phyloP scores from a whole-genome alignment of 2,329 filamentous ascomycete genomes.

The Cladobotryum protrusum region DNA sequence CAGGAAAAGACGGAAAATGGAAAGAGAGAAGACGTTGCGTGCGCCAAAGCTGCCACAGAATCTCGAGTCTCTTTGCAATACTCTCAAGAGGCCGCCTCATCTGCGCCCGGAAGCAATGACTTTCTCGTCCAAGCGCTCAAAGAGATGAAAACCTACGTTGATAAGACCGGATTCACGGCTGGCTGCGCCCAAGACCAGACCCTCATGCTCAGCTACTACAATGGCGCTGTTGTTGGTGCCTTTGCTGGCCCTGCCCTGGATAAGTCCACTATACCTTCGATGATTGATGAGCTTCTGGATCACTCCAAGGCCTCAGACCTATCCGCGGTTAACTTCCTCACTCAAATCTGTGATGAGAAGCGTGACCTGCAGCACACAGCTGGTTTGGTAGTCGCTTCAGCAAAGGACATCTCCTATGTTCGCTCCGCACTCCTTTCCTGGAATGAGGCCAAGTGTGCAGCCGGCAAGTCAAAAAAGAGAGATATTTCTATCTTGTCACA shows the following conservation, averaged over 20 bases:
- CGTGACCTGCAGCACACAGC: constrained; percentile 4
- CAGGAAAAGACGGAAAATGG: neutral
- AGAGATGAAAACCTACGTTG: neutral
- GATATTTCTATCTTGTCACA: neutral
- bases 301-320: neutral
- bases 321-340: neutral
- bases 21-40: neutral
- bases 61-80: neutral
- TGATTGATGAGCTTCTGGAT: neutral
- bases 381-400: neutral
- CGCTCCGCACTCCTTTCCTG: constrained; percentile 7
- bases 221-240: neutral
- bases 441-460: neutral
- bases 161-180: neutral
- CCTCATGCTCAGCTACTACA: neutral
- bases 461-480: neutral
- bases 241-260: constrained; percentile 1
- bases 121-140: neutral
- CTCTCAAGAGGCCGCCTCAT: neutral
- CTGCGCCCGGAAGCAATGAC: neutral
- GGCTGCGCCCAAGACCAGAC: neutral
- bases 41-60: neutral
- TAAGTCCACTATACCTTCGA: neutral
- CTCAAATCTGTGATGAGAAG: neutral
- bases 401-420: neutral